Percentiles rank a stretch among this genome's conserved stretches.
phyloP scores from a whole-genome alignment of 805 yeast genomes.

The Candida silvicultrix region DNA sequence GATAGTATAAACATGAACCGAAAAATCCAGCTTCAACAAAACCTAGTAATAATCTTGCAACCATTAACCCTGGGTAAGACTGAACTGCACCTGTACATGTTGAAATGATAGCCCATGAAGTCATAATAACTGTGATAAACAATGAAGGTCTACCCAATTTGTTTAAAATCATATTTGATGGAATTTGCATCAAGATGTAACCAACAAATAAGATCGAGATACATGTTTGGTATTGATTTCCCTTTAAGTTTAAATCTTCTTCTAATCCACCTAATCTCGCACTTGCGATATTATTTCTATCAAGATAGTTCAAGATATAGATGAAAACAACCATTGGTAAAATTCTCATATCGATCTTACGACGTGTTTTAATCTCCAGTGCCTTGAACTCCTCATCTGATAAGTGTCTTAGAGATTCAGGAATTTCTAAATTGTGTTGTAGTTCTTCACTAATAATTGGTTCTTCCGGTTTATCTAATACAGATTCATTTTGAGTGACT shows the following conservation, averaged over 20 bases:
- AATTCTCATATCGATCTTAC: slow-evolving; percentile 43
- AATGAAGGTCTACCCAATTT: slow-evolving; percentile 42
- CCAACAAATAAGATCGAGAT: slow-evolving; percentile 48
- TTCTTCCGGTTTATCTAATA: background rate
- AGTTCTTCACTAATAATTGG: slow-evolving; percentile 9
- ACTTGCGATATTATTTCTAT: slow-evolving; percentile 43
- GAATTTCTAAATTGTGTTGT: slow-evolving; percentile 10
- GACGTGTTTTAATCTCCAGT: slow-evolving; percentile 35
- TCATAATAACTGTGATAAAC: slow-evolving; percentile 43
- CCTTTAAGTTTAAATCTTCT: slow-evolving; percentile 35
- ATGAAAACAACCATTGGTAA: slow-evolving; percentile 44
- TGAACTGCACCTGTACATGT: slow-evolving; percentile 28
- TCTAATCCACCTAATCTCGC: slow-evolving; percentile 45
- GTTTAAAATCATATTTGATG: slow-evolving; percentile 38
- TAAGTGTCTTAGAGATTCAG: slow-evolving; percentile 16
- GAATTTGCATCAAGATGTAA: slow-evolving; percentile 45
- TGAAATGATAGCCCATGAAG: slow-evolving; percentile 38
- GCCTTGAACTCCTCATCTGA: slow-evolving; percentile 35
- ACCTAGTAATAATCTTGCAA: slow-evolving; percentile 33
- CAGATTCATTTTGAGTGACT: background rate
- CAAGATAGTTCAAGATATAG: slow-evolving; percentile 46
- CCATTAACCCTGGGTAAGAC: slow-evolving; percentile 23
- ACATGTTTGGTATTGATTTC: slow-evolving; percentile 41
- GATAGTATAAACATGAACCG: slow-evolving; percentile 41
- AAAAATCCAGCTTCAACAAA: slow-evolving; percentile 42